phyloP scores from a whole-genome alignment of 2,329 filamentous ascomycete species.

The Tolypocladium guangdongense region DNA sequence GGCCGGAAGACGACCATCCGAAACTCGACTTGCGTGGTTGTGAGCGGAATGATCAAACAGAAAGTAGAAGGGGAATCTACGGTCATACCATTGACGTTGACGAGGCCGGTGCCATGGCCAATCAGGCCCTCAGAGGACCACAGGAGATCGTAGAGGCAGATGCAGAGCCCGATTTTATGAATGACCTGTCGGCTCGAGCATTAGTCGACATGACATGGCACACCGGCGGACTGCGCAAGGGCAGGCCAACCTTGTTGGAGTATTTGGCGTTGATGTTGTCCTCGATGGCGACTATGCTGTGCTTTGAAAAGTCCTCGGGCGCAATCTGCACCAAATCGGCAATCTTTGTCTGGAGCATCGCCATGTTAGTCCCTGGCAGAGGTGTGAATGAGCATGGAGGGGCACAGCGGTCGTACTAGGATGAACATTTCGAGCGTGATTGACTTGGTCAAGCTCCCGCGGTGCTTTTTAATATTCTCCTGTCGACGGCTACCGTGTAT shows the following conservation, averaged over 20 bases:
- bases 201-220: background rate
- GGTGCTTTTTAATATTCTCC: background rate
- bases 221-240: background rate
- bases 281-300: slow-evolving; percentile 75
- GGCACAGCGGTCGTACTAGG: background rate
- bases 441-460: background rate
- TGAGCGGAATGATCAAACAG: background rate
- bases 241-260: slow-evolving; percentile 62
- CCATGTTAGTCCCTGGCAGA: background rate
- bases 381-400: background rate
- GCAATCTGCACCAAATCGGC: slow-evolving; percentile 89
- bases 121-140: slow-evolving; percentile 89
- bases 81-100: slow-evolving; percentile 77
- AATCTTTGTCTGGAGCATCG: slow-evolving; percentile 62
- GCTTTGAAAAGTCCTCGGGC: slow-evolving; percentile 78
- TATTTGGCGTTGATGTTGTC: slow-evolving; percentile 98
- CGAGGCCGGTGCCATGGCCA: slow-evolving; percentile 80
- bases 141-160: slow-evolving; percentile 85
- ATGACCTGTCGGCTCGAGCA: slow-evolving; percentile 47
- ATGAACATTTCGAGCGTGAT: slow-evolving; percentile 3
- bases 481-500: background rate
- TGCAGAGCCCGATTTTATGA: slow-evolving; percentile 86
- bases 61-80: background rate
- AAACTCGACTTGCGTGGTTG: slow-evolving; percentile 65
- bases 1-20: slow-evolving; percentile 88